Base-by-base conservation (phyloP, 1,284 basidiomycete genomes). In the Moesziomyces parantarcticus region DNA sequence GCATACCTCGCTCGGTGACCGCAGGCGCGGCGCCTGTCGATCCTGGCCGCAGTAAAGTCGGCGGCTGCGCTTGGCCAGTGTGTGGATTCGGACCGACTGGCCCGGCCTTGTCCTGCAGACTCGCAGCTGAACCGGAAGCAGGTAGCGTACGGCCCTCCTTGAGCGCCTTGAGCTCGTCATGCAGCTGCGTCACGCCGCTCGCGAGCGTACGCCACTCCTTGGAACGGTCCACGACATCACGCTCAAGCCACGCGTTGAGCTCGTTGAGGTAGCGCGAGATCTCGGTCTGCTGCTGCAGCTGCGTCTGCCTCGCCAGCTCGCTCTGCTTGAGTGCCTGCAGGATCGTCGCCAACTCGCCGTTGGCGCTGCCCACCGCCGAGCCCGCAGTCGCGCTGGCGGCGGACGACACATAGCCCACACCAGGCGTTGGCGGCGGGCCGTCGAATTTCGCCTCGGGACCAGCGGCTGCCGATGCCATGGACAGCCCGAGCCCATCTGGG, bases 261-360 rank as follows among this genome's bases (percentile, higher is more conserved):
- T 81, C 78, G 65, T 78, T 78, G 46, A 81, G 63, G 41, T 81
- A 81, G 40, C 78, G 56, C 14, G 76, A 77, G 36, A 81, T 78
- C 46, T 81, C 78, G 26, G 66, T 66, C 39, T 80, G 78, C 47
- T 80, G 79, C 40, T 66, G 57, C 10, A 68, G 42, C 50, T 81
- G 76, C 10, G 60, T 66, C 50, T 75, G 61, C 11, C 78, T 71
- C 4, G 76, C 74, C 46, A 59, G 47, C 40, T 79, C 77, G 49
- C 66, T 74, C 52, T 77, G 74, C 36, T 68, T 65, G 39, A 81
- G 63, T 32, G 76, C 72, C 25, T 73, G 42, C 43, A 79, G 42
- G 32, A 80, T 64, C 16, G 65, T 67, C 1, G 55, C 60, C 5
- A 80, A 58, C 45, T 78, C 78, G 11, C 52, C 44, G 23, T 59